Evolutionary conservation across 345 rosid species (phyloP), one percentile per base, ranked within the genome.

Genomic region (Odontarrhena argentea): DNA sequence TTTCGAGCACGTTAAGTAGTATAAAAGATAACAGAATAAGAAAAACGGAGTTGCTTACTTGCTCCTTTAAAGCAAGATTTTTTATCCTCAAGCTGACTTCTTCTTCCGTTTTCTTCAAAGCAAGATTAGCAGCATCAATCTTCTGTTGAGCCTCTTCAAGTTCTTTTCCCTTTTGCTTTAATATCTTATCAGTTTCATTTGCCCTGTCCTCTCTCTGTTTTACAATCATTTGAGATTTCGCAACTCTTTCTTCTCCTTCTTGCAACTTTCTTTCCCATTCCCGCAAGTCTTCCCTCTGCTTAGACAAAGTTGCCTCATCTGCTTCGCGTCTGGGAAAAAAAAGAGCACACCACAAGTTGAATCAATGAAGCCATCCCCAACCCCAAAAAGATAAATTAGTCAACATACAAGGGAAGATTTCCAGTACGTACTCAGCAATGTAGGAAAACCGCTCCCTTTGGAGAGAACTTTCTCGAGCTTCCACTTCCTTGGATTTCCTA

Each of bases 191-290:
- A 50, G 74, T 82, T 67, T 85, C 95, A 69, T 85, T 94, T 55
- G 96, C 89, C 74, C 87, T 88, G 62, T 94, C 92, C 83, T 94
- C 99, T 74, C 97, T 87, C 76, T 91, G 95, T 61, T 86, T 87
- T 44, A 91, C 76, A 69, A 88, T 70, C 77, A 84, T 80, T 52
- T 79, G 77, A 52, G 75, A 36, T 48, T 73, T 73, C 15, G 75
- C 64, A 52, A 73, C 67, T 61, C 97, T 88, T 67, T 88, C 97
- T 76, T 94, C 99, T 61, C 92, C 88, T 63, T 88, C 99, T 78
- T 81, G 84, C 69, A 94, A 76, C 75, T 87, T 91, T 36, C 75
- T 81, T 73, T 94, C 97, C 99, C 99, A 88, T 67, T 91, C 97
- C 66, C 78, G 84, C 81, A 91, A 79, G 74, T 94, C 97, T 59